Percentiles rank a stretch among this genome's conserved stretches.
phyloP scores from a whole-genome alignment of 2,329 filamentous ascomycete genomes.

The Lojkania enalia region DNA sequence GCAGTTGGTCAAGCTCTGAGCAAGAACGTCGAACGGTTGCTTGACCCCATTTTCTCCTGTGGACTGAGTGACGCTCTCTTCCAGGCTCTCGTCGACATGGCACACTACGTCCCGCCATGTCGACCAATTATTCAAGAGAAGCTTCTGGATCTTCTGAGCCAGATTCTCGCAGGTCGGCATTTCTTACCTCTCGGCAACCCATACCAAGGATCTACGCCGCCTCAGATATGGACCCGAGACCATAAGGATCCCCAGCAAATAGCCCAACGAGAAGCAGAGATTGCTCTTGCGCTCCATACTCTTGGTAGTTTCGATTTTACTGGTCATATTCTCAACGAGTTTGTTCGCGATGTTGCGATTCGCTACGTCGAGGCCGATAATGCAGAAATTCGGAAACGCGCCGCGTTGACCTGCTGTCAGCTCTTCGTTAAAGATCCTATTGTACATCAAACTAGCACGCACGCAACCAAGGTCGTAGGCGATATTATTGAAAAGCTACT shows the following conservation, averaged over 20 bases:
- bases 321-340: conserved; percentile 93
- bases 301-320: conserved; percentile 95
- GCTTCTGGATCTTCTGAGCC: conserved; percentile 89
- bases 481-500: conserved; percentile 97
- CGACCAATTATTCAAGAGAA: conserved; percentile 92
- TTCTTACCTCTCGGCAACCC: conserved; percentile 93
- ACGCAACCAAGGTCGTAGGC: conserved; percentile 94
- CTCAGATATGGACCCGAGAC: conserved; percentile 84
- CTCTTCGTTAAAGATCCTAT: conserved; percentile 96
- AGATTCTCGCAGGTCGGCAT: conserved; percentile 87
- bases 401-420: conserved; percentile 95
- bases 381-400: conserved; percentile 87
- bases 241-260: conserved; percentile 81
- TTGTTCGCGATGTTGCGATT: conserved; percentile 96
- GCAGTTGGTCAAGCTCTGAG: conserved; percentile 95
- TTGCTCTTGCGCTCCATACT: conserved; percentile 91
- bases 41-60: conserved; percentile 96
- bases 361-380: conserved; percentile 98
- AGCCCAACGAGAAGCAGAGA: conserved; percentile 78
- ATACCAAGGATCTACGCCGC: conserved; percentile 77
- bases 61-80: conserved; percentile 92
- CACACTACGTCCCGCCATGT: conserved; percentile 95
- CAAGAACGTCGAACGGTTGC: conserved; percentile 95
- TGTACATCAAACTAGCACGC: conserved; percentile 95
- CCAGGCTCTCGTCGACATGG: conserved; percentile 96